These are phyloP conservation scores for Globomyces pollinis-pini DNA, from an alignment of 192 early-diverging fungal genomes.

Conservation along the genomic window DNA sequence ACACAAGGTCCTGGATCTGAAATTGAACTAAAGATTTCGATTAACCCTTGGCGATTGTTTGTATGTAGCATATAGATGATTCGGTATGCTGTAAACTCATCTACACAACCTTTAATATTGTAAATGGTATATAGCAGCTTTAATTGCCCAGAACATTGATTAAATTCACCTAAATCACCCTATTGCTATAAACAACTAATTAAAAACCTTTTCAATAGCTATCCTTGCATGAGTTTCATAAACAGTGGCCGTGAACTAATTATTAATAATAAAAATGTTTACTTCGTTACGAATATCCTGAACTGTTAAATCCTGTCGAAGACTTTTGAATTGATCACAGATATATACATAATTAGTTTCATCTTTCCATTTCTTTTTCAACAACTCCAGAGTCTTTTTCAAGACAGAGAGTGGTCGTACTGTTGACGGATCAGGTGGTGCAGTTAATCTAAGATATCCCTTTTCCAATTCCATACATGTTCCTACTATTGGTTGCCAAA, in stretches of 20 bases:
- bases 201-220: conserved; percentile 78
- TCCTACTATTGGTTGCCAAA: conserved; percentile 70
- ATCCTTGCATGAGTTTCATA: conserved; percentile 95
- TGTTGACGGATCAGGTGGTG: conserved; percentile 85
- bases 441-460: conserved; percentile 85
- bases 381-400: conserved; percentile 63
- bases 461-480: conserved; percentile 84
- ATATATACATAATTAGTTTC: conserved; percentile 91
- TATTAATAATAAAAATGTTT: no score
- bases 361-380: conserved; percentile 71
- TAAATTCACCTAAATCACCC: conserved; percentile 95
- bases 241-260: conserved; percentile 87
- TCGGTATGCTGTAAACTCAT: conserved; percentile 91
- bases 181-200: conserved; percentile 19
- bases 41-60: conserved; percentile 81
- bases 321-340: conserved; percentile 93
- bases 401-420: conserved; percentile 82
- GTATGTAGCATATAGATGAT: conserved; percentile 88
- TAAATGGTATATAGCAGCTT: conserved; percentile 71
- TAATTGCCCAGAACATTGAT: conserved; percentile 94
- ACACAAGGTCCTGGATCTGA: conserved; percentile 56
- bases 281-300: conserved; percentile 90
- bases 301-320: conserved; percentile 94
- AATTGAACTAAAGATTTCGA: conserved; percentile 64
- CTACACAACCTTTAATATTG: conserved; percentile 61